These are phyloP conservation scores for Artemisia annua DNA, from an alignment of 129 eudicot species.

Conservation along the genomic window DNA sequence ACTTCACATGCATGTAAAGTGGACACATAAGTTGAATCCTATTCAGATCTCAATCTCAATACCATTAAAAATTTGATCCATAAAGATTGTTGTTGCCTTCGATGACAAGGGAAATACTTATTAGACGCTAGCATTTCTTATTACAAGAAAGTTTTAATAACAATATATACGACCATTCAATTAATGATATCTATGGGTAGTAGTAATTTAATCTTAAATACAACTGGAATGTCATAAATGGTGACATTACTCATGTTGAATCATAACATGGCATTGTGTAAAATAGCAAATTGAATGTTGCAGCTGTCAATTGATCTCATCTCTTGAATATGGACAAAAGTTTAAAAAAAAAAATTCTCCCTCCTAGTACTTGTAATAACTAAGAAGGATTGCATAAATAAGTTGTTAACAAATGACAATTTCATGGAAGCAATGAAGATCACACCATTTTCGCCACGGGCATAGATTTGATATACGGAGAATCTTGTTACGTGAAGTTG, in stretches of 20 bases:
- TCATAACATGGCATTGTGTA: neutral
- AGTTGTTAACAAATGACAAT: too few species aligned
- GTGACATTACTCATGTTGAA: neutral
- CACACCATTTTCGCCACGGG: too few species aligned
- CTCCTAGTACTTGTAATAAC: too few species aligned
- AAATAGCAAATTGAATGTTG: neutral
- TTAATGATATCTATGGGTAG: neutral
- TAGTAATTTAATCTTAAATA: slow-evolving; percentile 3
- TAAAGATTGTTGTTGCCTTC: slow-evolving; percentile 30
- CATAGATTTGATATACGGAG: too few species aligned
- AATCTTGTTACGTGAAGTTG: too few species aligned
- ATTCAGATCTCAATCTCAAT: slow-evolving; percentile 35
- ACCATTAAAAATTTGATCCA: slow-evolving; percentile 17
- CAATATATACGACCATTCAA: too few species aligned
- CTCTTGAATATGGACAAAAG: too few species aligned
- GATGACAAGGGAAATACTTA: slow-evolving; percentile 8
- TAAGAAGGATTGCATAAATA: too few species aligned
- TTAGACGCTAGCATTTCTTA: neutral
- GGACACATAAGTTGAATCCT: slow-evolving; percentile 16
- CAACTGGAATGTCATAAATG: slow-evolving; percentile 17
- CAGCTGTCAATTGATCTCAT: neutral
- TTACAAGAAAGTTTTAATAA: slow-evolving; percentile 14
- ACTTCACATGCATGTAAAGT: slow-evolving; percentile 34
- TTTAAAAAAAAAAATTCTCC: too few species aligned
- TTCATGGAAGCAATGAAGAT: too few species aligned